Evolutionary conservation across 164 flowering plant genomes (phyloP), one percentile per base, ranked within the genome.

Genomic region (Berberis thunbergii): DNA sequence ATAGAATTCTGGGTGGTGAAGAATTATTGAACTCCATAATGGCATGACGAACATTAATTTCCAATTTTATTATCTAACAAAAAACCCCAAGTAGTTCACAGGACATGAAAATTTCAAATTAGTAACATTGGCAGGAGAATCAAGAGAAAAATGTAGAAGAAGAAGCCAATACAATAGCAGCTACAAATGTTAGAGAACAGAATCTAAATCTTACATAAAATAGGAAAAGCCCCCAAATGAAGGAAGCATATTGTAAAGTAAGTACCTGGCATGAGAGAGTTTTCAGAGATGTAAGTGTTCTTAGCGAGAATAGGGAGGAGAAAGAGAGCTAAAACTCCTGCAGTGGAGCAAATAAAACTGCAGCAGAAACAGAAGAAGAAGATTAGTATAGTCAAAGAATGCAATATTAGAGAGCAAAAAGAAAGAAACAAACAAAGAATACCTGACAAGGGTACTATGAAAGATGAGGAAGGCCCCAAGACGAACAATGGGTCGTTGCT

Each of bases 231-330:
- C 26, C 0, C 26, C 26, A 48, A 2, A 48, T 2, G 5, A 2
- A 48, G 50, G 1, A 48, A 11, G 50, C 10, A 48, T 6, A 6
- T 7, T 6, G 50, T 48, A 4, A 48, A 48, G 7, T 1, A 48
- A 48, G 26, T 52, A 61, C 98, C 99, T 54, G 99, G 99, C 88
- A 94, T 85, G 12, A 94, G 91, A 40, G 99, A 97, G 72, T 94
- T 94, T 64, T 94, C 99, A 2, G 99, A 94, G 48, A 94, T 73
- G 74, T 94, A 89, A 41, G 97, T 94, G 77, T 80, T 91, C 76
- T 87, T 94, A 62, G 97, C 97, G 26, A 94, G 81, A 64, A 87
- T 62, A 4, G 99, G 99, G 12, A 94, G 76, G 3, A 87, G 75
- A 3, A 91, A 63, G 45, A 94, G 87, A 65, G 90, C 83, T 41